These are phyloP conservation scores for Dendrobium nobile DNA, from an alignment of 106 monocot species.

Conservation along the genomic window DNA sequence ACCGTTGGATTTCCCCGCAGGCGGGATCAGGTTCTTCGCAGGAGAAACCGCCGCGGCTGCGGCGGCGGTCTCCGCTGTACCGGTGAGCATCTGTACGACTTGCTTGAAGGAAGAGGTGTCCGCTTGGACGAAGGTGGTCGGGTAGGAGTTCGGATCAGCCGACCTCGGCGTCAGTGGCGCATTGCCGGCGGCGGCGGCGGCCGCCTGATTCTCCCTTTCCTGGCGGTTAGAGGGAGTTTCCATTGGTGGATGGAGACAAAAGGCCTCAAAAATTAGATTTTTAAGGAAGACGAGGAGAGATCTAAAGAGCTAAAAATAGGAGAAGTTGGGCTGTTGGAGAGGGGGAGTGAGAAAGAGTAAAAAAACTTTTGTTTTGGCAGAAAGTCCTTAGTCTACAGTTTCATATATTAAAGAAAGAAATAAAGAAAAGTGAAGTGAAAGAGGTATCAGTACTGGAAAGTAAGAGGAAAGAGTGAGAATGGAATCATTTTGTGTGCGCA, in stretches of 20 bases:
- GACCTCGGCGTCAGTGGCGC: conserved; percentile 1
- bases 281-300: conserved; percentile 6
- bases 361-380: conserved; percentile 6
- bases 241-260: neutral
- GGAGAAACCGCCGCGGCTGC: conserved; percentile 5
- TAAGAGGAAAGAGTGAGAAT: neutral
- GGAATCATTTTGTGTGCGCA: conserved; percentile 8
- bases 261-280: neutral
- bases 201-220: neutral
- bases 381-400: conserved; percentile 2
- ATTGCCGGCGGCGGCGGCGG: conserved; percentile 7
- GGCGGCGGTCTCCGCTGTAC: conserved; percentile 52
- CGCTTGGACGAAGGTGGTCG: conserved; percentile 92
- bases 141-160: conserved; percentile 40
- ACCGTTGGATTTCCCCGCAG: conserved; percentile 13
- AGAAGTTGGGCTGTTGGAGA: neutral
- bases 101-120: conserved; percentile 91
- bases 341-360: neutral
- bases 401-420: neutral
- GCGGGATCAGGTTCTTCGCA: conserved; percentile 10
- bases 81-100: conserved; percentile 96
- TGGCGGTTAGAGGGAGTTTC: neutral
- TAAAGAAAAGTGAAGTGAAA: neutral
- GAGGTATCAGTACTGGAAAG: conserved; percentile 6
- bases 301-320: neutral